Percentiles rank a stretch among this genome's conserved stretches.
These are phyloP conservation scores for Nakaseomyces delphensis DNA, from an alignment of 1,139 yeast genomes.

Conservation along the genomic window DNA sequence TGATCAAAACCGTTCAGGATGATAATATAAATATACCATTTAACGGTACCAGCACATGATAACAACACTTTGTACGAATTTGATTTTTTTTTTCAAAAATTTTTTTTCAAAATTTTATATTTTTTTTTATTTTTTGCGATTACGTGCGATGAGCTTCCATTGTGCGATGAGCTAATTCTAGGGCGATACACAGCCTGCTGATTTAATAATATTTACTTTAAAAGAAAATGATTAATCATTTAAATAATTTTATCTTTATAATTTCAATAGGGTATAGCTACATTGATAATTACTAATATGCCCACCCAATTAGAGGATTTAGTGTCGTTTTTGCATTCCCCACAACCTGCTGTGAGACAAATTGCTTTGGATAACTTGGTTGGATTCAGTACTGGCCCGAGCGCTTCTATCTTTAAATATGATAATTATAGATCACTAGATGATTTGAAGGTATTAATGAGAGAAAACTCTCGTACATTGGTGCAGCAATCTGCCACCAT, in stretches of 20 bases:
- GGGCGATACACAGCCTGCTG: neutral
- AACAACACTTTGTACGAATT: neutral
- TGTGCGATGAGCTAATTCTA: neutral
- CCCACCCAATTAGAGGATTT: constrained; percentile 58
- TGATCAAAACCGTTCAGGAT: too few relatives aligned
- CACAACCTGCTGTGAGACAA: constrained; percentile 73
- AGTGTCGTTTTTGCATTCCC: constrained; percentile 75
- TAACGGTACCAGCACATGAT: too few relatives aligned
- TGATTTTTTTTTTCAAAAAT: neutral
- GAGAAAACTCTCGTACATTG: constrained; percentile 44
- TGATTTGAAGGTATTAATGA: constrained; percentile 57
- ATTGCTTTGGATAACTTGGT: constrained; percentile 81
- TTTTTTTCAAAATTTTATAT: neutral
- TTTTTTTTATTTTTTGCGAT: neutral
- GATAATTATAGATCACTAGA: constrained; percentile 64
- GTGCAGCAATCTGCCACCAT: constrained; percentile 70
- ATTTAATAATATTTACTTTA: too few relatives aligned
- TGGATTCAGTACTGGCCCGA: constrained; percentile 67
- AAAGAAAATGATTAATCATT: too few relatives aligned
- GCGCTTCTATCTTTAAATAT: constrained; percentile 57
- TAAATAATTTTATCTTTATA: too few relatives aligned
- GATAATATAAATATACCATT: too few relatives aligned
- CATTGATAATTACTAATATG: too few relatives aligned
- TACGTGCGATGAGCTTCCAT: constrained; percentile 1
- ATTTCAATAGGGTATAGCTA: too few relatives aligned